Base-by-base conservation (phyloP, 495 filamentous ascomycete species). In the Aspergillus cavernicola region DNA sequence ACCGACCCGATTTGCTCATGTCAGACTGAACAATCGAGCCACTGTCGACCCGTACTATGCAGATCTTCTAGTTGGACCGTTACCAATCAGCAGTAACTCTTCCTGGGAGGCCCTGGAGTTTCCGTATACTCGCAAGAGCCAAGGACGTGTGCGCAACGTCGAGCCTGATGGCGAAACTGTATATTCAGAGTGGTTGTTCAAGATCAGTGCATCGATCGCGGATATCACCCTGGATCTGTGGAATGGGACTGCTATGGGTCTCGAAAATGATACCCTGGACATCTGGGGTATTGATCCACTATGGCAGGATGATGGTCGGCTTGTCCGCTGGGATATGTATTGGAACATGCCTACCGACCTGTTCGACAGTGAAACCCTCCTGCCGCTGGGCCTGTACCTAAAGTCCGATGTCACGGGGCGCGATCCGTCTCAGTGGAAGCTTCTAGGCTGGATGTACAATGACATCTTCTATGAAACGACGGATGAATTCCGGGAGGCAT, bases 361-460 rank as follows among this genome's bases (percentile, higher is more conserved):
- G 6, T 58, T 53, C 16, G 56, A 58, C 22, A 48, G 41, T 15
- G 32, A 19, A 2, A 58, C 44, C 24, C 23, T 58, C n/a, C 45
- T 58, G 1, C 50, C 56, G 6, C 24, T 58, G n/a, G 56, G 56
- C 5, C 44, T 58, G 6, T 58, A 43, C 31, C 42, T 58, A 11
- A 58, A 58, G 39, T 46, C 56, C 31, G 56, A 58, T 31, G 50
- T 58, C 13, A 58, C 50, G 33, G 56, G 56, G 12, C 56, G 56
- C 6, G 50, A 58, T 26, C 56, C 56, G 7, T 58, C 50, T n/a
- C 42, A 58, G 33, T 58, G 56, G 50, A 50, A 51, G 31, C 29
- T 58, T n/a, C 28, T 53, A 10, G 56, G 56, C 24, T 58, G 56
- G 56, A 37, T 58, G n/a, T 58, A 58, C 18, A 58, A 58, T 26